Base-by-base conservation (phyloP, 176 grass and related monocot genomes). In the Carex parvula region DNA sequence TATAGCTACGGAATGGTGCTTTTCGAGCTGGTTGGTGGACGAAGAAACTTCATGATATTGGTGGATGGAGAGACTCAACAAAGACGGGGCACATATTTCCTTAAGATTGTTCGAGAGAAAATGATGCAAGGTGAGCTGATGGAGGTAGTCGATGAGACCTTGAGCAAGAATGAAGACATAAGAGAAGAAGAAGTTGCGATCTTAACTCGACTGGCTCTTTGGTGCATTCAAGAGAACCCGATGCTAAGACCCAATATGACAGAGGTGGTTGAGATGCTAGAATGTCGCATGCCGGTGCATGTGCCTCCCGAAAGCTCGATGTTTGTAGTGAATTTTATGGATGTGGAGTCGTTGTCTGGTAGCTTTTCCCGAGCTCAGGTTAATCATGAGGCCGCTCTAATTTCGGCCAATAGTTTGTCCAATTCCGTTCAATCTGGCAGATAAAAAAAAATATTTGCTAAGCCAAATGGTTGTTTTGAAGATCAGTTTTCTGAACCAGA, bases 1-100 rank as follows among this genome's bases (percentile, higher is more conserved):
- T 94, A 89, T 84, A 89, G 92, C 85, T 91, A 94, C 52, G 92
- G 92, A 22, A 87, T 92, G 86, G 89, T 88, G 77, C 79, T 90
- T 37, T 68, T 90, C 9, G 90, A 94, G 84, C 79, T 94, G 30
- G 48, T 92, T 48, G 76, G 60, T 63, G 93, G 90, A 0, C 82
- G 93, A 12, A 80, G 86, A 41, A 83, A 82, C 71, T 76, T 92
- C 16, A 68, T 61, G 63, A n/a, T 46, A 52, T 17, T 33, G 1
- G 11, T 21, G 26, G 85, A 60, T 72, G 9, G 26, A 26, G 10
- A 53, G 9, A 56, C 4, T 37, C 29, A 13, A 41, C 26, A 46
- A 61, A 54, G 24, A 8, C 18, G n/a, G 37, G 62, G 35, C 59
- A 84, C 63, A 21, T 89, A 81, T 8, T 79, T 94, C 3, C 84